Conservation (phyloP, 805 yeast genomes). For the Pichia cabralensis region DNA sequence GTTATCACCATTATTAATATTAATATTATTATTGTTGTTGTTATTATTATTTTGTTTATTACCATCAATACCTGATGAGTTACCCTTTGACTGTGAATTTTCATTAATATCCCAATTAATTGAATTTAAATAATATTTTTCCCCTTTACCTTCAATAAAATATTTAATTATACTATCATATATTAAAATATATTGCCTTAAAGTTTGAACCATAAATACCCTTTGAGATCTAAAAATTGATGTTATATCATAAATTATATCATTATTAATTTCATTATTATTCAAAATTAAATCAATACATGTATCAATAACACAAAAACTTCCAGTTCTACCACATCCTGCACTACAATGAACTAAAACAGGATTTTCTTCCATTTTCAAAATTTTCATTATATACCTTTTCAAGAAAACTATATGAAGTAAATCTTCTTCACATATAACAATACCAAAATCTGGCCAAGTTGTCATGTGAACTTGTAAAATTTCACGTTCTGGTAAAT, state of each 20-base stretch:
- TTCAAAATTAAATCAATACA: conserved; percentile 28
- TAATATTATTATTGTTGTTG: no score
- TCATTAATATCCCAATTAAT: conserved; percentile 12
- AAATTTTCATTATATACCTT: conserved; percentile 14
- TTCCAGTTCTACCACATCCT: conserved; percentile 95
- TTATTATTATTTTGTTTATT: no score
- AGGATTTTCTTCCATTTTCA: conserved; percentile 28
- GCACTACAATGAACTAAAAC: conserved; percentile 87
- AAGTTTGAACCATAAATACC: conserved; percentile 49
- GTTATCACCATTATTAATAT: no score
- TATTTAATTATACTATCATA: conserved; percentile 32
- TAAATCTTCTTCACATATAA: conserved; percentile 46
- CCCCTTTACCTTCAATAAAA: no score
- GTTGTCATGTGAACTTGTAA: conserved; percentile 66
- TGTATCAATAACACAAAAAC: conserved; percentile 66
- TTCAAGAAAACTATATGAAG: conserved; percentile 40
- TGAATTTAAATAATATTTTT: no score
- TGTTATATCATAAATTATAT: conserved; percentile 38
- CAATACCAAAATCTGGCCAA: conserved; percentile 80
- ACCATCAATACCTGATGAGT: no score
- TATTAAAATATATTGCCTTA: conserved; percentile 42
- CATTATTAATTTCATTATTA: conserved; percentile 16
- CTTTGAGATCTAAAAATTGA: conserved; percentile 41
- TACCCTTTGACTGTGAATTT: no score
- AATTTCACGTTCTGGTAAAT: conserved; percentile 33